Percentiles rank a stretch among this genome's conserved stretches.
Evolutionary conservation across 371 early-diverging fungal genomes (phyloP).

Genomic region (Gilbertella persicaria): DNA sequence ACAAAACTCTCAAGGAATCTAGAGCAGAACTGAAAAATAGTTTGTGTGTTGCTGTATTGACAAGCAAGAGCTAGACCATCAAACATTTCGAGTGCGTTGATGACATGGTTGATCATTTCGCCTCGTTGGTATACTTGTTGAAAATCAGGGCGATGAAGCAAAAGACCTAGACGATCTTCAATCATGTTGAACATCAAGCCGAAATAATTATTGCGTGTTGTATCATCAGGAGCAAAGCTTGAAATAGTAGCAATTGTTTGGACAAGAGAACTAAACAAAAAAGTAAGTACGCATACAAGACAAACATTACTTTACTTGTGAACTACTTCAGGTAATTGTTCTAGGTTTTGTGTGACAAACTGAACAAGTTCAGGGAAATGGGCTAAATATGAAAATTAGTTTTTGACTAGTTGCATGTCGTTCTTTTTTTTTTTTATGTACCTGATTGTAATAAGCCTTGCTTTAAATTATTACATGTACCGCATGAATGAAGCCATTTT

Average conservation of each 20-base stretch:
- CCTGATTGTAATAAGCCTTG: slow-evolving; percentile 63
- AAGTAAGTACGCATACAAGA: too few relatives aligned
- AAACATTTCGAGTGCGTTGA: slow-evolving; percentile 77
- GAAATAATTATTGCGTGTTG: slow-evolving; percentile 56
- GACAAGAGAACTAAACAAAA: slow-evolving; percentile 54
- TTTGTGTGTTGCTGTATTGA: slow-evolving; percentile 62
- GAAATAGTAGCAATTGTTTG: slow-evolving; percentile 67
- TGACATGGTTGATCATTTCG: slow-evolving; percentile 59
- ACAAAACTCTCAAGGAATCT: slow-evolving; percentile 69
- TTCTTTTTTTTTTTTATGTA: slow-evolving; percentile 17
- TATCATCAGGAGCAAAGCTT: slow-evolving; percentile 56
- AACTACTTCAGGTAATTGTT: slow-evolving; percentile 65
- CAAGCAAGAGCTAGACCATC: slow-evolving; percentile 77
- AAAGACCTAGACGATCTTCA: slow-evolving; percentile 56
- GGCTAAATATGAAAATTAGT: slow-evolving; percentile 25
- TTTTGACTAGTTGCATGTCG: background rate
- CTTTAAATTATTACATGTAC: slow-evolving; percentile 49
- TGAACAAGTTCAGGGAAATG: slow-evolving; percentile 62
- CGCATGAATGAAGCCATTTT: slow-evolving; percentile 59
- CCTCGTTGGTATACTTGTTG: slow-evolving; percentile 56
- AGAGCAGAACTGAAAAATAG: slow-evolving; percentile 59
- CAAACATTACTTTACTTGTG: slow-evolving; percentile 50
- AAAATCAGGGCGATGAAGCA: slow-evolving; percentile 64
- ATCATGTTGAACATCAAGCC: slow-evolving; percentile 58
- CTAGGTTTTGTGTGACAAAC: slow-evolving; percentile 62